These are phyloP conservation scores for Fallopia convolvulus DNA, from an alignment of 148 eudicot species.

Conservation along the genomic window DNA sequence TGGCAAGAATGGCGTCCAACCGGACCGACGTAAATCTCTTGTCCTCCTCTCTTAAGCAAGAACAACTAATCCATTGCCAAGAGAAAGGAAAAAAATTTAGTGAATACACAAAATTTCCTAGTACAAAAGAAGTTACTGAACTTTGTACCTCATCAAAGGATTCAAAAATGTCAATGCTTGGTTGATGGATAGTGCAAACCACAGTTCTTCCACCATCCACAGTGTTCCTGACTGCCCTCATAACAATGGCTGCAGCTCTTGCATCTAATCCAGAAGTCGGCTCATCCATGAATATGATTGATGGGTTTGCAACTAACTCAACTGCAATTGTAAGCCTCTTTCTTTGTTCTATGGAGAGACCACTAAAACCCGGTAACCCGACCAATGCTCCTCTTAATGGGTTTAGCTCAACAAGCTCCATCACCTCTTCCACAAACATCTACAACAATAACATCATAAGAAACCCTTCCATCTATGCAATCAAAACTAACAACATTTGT, in stretches of 20 bases:
- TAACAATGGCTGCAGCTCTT: conserved; percentile 71
- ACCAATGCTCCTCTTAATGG: conserved; percentile 36
- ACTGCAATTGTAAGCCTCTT: conserved; percentile 65
- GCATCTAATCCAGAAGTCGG: conserved; percentile 78
- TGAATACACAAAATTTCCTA: not conserved
- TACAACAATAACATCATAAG: conserved; percentile 17
- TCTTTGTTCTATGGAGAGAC: conserved; percentile 66
- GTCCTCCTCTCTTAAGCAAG: conserved; percentile 16
- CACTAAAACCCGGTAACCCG: conserved; percentile 45
- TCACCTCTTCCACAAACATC: conserved; percentile 52
- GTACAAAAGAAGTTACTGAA: too few relatives aligned
- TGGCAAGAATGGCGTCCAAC: conserved; percentile 15
- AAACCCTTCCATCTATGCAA: not conserved
- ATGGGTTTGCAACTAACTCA: conserved; percentile 65
- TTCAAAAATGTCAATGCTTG: conserved; percentile 58
- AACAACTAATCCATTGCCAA: conserved; percentile 11
- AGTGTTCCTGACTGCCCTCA: conserved; percentile 52
- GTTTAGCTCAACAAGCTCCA: conserved; percentile 45
- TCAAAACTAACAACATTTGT: too few relatives aligned
- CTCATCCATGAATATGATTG: conserved; percentile 68
- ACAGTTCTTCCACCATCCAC: conserved; percentile 52
- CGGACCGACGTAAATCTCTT: conserved; percentile 18
- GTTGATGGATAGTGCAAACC: conserved; percentile 65
- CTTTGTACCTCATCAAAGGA: conserved; percentile 56
- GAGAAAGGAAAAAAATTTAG: not conserved